Evolutionary conservation across 2,329 filamentous ascomycete species (phyloP).

Genomic region (Phialophora verrucosa): DNA sequence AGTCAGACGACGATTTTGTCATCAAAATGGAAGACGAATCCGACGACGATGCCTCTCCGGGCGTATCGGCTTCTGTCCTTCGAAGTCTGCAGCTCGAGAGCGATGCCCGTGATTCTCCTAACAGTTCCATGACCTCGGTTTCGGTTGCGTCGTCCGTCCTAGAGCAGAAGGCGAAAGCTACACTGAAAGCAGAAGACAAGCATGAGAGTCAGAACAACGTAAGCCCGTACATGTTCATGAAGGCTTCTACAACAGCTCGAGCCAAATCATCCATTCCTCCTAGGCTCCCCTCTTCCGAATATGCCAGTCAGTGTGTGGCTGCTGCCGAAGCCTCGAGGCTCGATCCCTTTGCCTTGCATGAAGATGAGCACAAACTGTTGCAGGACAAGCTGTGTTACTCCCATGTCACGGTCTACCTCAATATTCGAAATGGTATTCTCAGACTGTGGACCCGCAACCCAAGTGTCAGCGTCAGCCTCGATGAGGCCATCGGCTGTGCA

Average conservation of each 20-base stretch:
- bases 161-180: constrained; percentile 37
- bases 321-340: constrained; percentile 89
- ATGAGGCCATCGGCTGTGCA: constrained; percentile 89
- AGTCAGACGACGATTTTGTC: constrained; percentile 31
- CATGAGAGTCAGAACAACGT: constrained; percentile 24
- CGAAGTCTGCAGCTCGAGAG: constrained; percentile 39
- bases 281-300: constrained; percentile 73
- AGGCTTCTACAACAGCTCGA: constrained; percentile 59
- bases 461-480: constrained; percentile 76
- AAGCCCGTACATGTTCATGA: constrained; percentile 40
- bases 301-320: constrained; percentile 87
- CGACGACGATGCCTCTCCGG: constrained; percentile 41
- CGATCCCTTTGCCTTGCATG: constrained; percentile 86
- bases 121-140: constrained; percentile 43
- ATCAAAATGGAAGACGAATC: constrained; percentile 44
- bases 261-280: constrained; percentile 84
- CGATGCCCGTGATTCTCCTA: constrained; percentile 42
- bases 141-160: constrained; percentile 40
- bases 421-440: constrained; percentile 92
- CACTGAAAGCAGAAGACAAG: constrained; percentile 32
- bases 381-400: constrained; percentile 80
- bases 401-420: constrained; percentile 93
- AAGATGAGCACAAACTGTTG: constrained; percentile 80
- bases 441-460: constrained; percentile 89
- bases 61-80: constrained; percentile 35